Evolutionary conservation across 148 eudicot genomes (phyloP), one percentile per base, ranked within the genome.

Genomic region (Chenopodium formosanum): DNA sequence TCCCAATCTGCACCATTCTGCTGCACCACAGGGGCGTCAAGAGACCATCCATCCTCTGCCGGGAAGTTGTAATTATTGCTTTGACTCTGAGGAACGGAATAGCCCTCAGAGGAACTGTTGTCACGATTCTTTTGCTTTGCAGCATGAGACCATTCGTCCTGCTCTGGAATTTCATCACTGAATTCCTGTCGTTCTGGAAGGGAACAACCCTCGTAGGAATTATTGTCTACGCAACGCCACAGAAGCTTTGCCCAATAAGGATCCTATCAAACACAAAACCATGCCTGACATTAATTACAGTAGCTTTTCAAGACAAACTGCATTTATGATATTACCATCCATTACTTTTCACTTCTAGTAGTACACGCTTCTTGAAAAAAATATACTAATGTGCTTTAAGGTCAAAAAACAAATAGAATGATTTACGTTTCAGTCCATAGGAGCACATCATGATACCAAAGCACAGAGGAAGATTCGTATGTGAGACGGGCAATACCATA

Each of bases 161-260:
- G 47, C 22, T 19, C 67, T 44, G 87, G 78, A 31, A 37, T 52
- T 16, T 76, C 91, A 56, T 83, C 77, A 74, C 13, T 4, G 47
- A 37, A 74, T 50, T 56, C 69, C 85, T 47, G 3, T 50, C 78
- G 91, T 40, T 87, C 91, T 2, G 99, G 99, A 53, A 92, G 98
- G 84, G 91, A 82, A 75, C 98, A 96, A 9, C 99, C 99, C 79
- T 89, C 80, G 80, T 96, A 94, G 56, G 99, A 89, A 46, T 77
- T 82, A 66, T 90, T 90, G 9, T 96, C 99, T 3, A 79, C 89
- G 79, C 97, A 94, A 40, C 89, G 89, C 95, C 99, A 94, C 64
- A 96, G 82, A 31, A 94, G 88, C 84, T 86, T 80, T 80, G 87
- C 90, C 99, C 99, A 96, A 78, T 85, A 82, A 20, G 67, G 86